These are phyloP conservation scores for Primulina eburnea DNA, from an alignment of 257 asterid genomes.

Conservation along the genomic window DNA sequence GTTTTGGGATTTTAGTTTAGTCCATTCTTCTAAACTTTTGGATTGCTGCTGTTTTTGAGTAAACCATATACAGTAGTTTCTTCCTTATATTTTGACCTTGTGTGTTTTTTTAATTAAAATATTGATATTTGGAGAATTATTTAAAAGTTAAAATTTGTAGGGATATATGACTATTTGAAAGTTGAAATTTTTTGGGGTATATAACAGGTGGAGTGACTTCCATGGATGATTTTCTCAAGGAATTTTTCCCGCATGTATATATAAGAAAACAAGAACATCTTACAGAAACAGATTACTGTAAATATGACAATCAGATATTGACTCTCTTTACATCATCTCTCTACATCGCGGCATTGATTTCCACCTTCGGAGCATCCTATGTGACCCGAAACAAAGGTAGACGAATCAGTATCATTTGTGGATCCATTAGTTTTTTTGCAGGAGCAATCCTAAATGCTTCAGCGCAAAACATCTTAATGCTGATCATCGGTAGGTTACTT, in stretches of 20 bases:
- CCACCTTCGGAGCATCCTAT: conserved; percentile 62
- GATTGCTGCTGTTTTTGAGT: no score
- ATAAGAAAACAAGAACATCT: conserved; percentile 46
- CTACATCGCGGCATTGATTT: conserved; percentile 63
- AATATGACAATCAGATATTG: conserved; percentile 71
- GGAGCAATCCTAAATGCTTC: conserved; percentile 65
- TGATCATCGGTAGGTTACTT: conserved; percentile 62
- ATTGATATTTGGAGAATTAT: background rate
- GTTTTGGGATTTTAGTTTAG: background rate
- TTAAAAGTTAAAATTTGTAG: background rate
- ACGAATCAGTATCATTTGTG: conserved; percentile 57
- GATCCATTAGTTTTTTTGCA: conserved; percentile 57
- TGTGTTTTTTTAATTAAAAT: background rate
- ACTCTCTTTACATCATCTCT: conserved; percentile 82
- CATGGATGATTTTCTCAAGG: conserved; percentile 68
- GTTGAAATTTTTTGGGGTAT: conserved; percentile 4
- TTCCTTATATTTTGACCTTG: background rate
- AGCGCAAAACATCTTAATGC: conserved; percentile 56
- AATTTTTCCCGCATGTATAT: conserved; percentile 70
- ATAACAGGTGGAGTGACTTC: conserved; percentile 75
- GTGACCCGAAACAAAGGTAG: conserved; percentile 66
- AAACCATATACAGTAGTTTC: background rate
- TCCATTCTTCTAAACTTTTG: background rate
- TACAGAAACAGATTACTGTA: conserved; percentile 63
- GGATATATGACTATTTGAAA: background rate